A percentile compares a stretch with the other conserved stretches of the same genome.
phyloP scores from a whole-genome alignment of 345 rosid species.

The Gossypium rotundifolium region DNA sequence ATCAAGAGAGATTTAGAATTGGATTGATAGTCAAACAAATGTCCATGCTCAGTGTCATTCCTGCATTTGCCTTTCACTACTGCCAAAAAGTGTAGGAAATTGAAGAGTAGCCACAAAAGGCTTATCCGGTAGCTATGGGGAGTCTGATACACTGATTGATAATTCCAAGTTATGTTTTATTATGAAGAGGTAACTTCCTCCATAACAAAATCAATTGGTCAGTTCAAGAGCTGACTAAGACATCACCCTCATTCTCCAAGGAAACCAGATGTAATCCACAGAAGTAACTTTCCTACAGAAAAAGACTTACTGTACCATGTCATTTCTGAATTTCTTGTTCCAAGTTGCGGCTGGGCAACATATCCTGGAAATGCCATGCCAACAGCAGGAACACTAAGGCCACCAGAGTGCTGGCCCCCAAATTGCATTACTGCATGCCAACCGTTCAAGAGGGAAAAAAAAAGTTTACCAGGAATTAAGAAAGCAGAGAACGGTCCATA shows the following conservation, averaged over 20 bases:
- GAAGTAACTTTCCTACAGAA: neutral
- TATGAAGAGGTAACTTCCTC: neutral
- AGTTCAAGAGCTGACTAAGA: neutral
- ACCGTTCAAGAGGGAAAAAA: neutral
- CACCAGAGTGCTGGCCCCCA: slow-evolving; percentile 85
- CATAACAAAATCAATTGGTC: neutral
- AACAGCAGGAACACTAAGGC: slow-evolving; percentile 77
- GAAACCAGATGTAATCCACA: neutral
- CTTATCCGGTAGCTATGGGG: neutral
- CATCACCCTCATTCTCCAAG: neutral
- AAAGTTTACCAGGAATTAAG: neutral
- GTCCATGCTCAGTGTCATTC: neutral
- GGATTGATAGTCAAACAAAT: neutral
- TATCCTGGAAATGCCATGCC: slow-evolving; percentile 98
- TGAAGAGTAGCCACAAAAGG: neutral
- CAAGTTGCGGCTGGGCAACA: slow-evolving; percentile 76
- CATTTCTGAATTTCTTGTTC: slow-evolving; percentile 86
- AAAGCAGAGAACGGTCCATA: neutral
- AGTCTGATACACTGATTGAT: neutral
- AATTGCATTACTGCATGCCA: slow-evolving; percentile 74
- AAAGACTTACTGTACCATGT: slow-evolving; percentile 54
- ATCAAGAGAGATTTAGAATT: neutral
- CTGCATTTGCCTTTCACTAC: neutral
- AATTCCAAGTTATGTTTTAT: neutral
- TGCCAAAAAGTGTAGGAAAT: neutral